Percentiles rank a stretch among this genome's conserved stretches.
These are phyloP conservation scores for Salix exigua DNA, from an alignment of 345 rosid genomes.

Conservation along the genomic window DNA sequence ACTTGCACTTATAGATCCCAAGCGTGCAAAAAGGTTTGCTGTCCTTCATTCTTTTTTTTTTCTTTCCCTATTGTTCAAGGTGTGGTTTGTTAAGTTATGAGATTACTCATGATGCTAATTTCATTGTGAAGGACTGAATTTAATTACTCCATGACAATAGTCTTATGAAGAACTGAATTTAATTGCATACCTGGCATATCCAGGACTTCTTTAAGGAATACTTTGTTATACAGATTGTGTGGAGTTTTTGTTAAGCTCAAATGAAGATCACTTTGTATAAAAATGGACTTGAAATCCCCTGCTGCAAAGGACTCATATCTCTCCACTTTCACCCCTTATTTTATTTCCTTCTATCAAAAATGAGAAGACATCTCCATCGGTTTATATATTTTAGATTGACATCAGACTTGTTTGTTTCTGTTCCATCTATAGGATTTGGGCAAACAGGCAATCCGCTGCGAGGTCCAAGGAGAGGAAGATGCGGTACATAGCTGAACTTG, in stretches of 20 bases:
- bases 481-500: slow-evolving; percentile 90
- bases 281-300: neutral
- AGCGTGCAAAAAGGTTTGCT: slow-evolving; percentile 89
- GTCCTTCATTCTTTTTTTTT: neutral
- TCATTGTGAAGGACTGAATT: neutral
- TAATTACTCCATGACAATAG: neutral
- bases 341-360: neutral
- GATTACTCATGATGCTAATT: neutral
- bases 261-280: neutral
- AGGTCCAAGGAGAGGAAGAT: slow-evolving; percentile 95
- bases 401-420: neutral
- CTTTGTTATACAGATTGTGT: neutral
- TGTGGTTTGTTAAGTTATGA: neutral
- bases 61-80: neutral
- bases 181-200: neutral
- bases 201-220: neutral
- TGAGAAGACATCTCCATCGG: neutral
- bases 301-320: neutral
- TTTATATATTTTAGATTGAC: neutral
- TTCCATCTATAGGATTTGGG: slow-evolving; percentile 70
- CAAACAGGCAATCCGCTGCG: slow-evolving; percentile 96
- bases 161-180: neutral
- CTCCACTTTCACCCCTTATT: neutral
- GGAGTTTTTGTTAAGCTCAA: too few relatives aligned
- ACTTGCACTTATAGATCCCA: slow-evolving; percentile 94